These are phyloP conservation scores for Betula pendula DNA, from an alignment of 306 rosid species.

Conservation along the genomic window DNA sequence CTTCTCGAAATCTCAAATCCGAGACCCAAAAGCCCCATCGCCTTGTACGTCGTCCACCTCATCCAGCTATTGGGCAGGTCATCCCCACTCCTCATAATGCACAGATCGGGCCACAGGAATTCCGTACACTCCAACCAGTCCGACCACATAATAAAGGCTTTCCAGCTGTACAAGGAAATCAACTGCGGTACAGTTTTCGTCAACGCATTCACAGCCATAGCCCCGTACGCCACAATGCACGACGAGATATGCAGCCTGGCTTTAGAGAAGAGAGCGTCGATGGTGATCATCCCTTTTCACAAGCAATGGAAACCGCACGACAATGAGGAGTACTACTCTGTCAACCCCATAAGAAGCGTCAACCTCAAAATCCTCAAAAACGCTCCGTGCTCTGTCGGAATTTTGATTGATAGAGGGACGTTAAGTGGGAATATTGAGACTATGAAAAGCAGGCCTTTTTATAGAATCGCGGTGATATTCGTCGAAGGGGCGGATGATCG, in stretches of 20 bases:
- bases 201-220: conserved; percentile 44
- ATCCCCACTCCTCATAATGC: conserved; percentile 49
- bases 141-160: conserved; percentile 43
- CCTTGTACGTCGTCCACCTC: conserved; percentile 52
- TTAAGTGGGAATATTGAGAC: not conserved
- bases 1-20: conserved; percentile 55
- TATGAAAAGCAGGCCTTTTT: not conserved
- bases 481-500: conserved; percentile 67
- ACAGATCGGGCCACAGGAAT: not conserved
- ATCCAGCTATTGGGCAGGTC: conserved; percentile 46
- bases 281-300: conserved; percentile 64
- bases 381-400: conserved; percentile 60
- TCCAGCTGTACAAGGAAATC: conserved; percentile 35
- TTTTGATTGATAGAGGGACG: conserved; percentile 42
- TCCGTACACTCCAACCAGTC: conserved; percentile 20
- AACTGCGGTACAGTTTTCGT: conserved; percentile 18
- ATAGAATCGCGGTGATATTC: conserved; percentile 43
- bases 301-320: conserved; percentile 11
- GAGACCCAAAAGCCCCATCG: conserved; percentile 37
- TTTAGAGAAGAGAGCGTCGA: conserved; percentile 32
- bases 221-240: conserved; percentile 65
- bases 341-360: conserved; percentile 33
- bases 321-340: not conserved
- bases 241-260: conserved; percentile 57
- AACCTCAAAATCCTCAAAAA: conserved; percentile 49